Evolutionary conservation across 108 stramenopile species (phyloP).

Genomic region (Nitzschia sp.): DNA sequence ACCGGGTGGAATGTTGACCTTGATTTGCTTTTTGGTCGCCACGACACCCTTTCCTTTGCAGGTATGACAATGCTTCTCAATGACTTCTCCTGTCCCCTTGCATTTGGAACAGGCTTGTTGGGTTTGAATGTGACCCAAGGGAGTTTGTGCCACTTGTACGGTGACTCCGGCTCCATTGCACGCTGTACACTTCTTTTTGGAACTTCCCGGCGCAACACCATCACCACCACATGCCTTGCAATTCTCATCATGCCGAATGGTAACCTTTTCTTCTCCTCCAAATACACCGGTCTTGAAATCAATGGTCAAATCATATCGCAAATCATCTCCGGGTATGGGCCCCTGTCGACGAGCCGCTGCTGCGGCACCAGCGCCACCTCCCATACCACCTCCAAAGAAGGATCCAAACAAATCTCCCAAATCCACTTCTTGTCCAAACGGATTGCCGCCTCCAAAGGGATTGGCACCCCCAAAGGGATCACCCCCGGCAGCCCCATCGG

Average conservation of each 20-base stretch:
- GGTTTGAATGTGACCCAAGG: conserved; percentile 94
- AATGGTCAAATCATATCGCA: conserved; percentile 89
- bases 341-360: conserved; percentile 69
- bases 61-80: conserved; percentile 93
- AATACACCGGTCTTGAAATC: conserved; percentile 96
- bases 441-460: conserved; percentile 63
- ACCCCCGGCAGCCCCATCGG: background rate
- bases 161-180: conserved; percentile 91
- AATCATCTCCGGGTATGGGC: conserved; percentile 85
- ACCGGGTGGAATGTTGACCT: conserved; percentile 93
- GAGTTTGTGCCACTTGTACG: conserved; percentile 92
- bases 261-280: conserved; percentile 93
- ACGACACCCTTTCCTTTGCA: conserved; percentile 91
- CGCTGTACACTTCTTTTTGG: conserved; percentile 73
- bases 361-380: conserved; percentile 49
- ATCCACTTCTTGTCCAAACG: conserved; percentile 86
- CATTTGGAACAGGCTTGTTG: conserved; percentile 93
- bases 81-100: conserved; percentile 88
- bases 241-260: conserved; percentile 90
- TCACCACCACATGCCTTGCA: conserved; percentile 86
- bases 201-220: conserved; percentile 88
- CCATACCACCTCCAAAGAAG: conserved; percentile 88
- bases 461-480: too few relatives aligned
- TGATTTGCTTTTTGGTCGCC: conserved; percentile 93
- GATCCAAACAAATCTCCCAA: conserved; percentile 95